Conservation (phyloP, 2,329 filamentous ascomycete genomes). For the Aurifilum marmelostoma region DNA sequence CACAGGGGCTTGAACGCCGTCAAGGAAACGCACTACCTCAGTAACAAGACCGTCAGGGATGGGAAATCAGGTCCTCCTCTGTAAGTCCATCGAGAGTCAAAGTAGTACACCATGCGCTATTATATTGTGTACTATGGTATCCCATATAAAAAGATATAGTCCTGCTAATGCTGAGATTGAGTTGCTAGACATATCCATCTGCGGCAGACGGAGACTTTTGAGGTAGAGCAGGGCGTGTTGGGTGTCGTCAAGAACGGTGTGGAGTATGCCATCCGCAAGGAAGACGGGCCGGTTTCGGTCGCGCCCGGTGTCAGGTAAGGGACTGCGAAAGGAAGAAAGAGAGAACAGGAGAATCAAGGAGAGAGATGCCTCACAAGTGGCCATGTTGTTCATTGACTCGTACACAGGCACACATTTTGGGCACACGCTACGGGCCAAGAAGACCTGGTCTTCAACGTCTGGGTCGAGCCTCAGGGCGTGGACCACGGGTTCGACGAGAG, state of each 20-base stretch:
- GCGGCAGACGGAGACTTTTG: slow-evolving; percentile 22
- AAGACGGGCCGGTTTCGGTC: slow-evolving; percentile 12
- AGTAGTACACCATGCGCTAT: too few relatives aligned
- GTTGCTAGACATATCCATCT: slow-evolving; percentile 22
- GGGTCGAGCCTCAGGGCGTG: slow-evolving; percentile 23
- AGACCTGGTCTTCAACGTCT: slow-evolving; percentile 25
- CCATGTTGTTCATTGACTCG: too few relatives aligned
- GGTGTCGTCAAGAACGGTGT: slow-evolving; percentile 20
- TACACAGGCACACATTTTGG: slow-evolving; percentile 23
- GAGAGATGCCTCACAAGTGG: not conserved
- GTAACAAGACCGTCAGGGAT: slow-evolving; percentile 9
- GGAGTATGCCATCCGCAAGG: slow-evolving; percentile 13
- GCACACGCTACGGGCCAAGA: slow-evolving; percentile 10
- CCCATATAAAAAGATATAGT: too few relatives aligned
- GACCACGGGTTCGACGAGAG: slow-evolving; percentile 27
- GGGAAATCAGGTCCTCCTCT: slow-evolving; percentile 24
- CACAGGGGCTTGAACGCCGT: slow-evolving; percentile 2
- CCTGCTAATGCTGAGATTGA: not conserved
- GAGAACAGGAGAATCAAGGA: not conserved
- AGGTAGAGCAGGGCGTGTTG: slow-evolving; percentile 25
- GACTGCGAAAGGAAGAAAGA: not conserved
- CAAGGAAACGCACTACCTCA: slow-evolving; percentile 20
- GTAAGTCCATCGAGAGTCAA: not conserved
- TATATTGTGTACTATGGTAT: too few relatives aligned
- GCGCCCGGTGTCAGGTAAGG: slow-evolving; percentile 17